A percentile compares a stretch with the other conserved stretches of the same genome.
These are phyloP conservation scores for Pestalotiopsis fici DNA, from an alignment of 2,329 filamentous ascomycete genomes.

Conservation along the genomic window DNA sequence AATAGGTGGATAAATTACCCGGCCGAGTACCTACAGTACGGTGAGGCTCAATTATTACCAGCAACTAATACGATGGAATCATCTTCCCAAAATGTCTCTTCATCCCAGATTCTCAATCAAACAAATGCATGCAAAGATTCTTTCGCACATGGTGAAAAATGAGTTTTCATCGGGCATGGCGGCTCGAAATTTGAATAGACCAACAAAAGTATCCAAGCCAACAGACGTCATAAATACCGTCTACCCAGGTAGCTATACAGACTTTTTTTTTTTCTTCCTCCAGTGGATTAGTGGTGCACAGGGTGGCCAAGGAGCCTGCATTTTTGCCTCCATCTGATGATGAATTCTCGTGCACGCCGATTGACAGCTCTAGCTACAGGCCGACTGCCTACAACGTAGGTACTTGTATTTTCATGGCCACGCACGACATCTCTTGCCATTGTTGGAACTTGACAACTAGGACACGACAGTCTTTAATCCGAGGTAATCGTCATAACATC, in stretches of 20 bases:
- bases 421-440: neutral
- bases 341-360: neutral
- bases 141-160: neutral
- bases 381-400: too few relatives aligned
- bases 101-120: neutral
- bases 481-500: neutral
- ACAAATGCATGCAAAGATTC: neutral
- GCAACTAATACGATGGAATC: neutral
- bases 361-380: neutral
- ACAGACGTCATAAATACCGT: neutral
- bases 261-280: neutral
- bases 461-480: neutral
- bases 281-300: neutral
- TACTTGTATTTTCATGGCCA: neutral
- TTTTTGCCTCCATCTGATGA: neutral
- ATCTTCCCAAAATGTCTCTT: neutral
- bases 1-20: neutral
- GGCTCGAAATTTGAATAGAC: neutral
- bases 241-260: neutral
- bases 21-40: neutral
- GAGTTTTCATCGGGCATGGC: neutral
- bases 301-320: neutral
- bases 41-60: neutral
- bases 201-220: neutral
- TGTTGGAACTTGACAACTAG: neutral